These are phyloP conservation scores for Torulaspora quercuum DNA, from an alignment of 805 yeast genomes.

Conservation along the genomic window DNA sequence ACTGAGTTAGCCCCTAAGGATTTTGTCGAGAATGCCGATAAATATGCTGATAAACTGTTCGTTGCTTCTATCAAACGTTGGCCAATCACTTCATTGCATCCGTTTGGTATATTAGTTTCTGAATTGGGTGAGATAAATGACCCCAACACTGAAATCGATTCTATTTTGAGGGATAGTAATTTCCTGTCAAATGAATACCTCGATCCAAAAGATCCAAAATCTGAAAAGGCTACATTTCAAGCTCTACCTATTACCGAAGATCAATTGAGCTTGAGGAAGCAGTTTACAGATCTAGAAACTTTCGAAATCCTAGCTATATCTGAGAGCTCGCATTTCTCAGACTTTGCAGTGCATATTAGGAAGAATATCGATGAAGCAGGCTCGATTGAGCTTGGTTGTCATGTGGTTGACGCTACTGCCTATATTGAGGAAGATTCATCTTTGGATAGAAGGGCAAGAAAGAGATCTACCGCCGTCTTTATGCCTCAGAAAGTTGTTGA, in stretches of 20 bases:
- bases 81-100: slow-evolving; percentile 98
- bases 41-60: slow-evolving; percentile 74
- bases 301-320: slow-evolving; percentile 37
- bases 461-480: slow-evolving; percentile 84
- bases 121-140: slow-evolving; percentile 81
- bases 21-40: slow-evolving; percentile 87
- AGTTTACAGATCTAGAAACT: slow-evolving; percentile 24
- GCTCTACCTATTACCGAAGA: slow-evolving; percentile 26
- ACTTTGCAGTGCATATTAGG: slow-evolving; percentile 81
- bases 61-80: slow-evolving; percentile 96
- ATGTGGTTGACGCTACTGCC: slow-evolving; percentile 74
- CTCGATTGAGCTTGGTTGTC: slow-evolving; percentile 74
- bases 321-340: slow-evolving; percentile 44
- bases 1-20: slow-evolving; percentile 97
- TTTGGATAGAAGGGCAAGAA: slow-evolving; percentile 84
- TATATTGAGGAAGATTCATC: slow-evolving; percentile 68
- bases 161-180: slow-evolving; percentile 83
- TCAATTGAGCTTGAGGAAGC: slow-evolving; percentile 18
- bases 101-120: slow-evolving; percentile 89
- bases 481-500: slow-evolving; percentile 71
- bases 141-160: slow-evolving; percentile 74
- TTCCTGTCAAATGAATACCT: slow-evolving; percentile 77
- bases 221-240: slow-evolving; percentile 30
- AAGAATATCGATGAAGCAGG: slow-evolving; percentile 52
- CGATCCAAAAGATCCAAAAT: slow-evolving; percentile 38